Evolutionary conservation across 495 filamentous ascomycete genomes (phyloP), one percentile per base, ranked within the genome.

Genomic region (Xylaria nigripes): DNA sequence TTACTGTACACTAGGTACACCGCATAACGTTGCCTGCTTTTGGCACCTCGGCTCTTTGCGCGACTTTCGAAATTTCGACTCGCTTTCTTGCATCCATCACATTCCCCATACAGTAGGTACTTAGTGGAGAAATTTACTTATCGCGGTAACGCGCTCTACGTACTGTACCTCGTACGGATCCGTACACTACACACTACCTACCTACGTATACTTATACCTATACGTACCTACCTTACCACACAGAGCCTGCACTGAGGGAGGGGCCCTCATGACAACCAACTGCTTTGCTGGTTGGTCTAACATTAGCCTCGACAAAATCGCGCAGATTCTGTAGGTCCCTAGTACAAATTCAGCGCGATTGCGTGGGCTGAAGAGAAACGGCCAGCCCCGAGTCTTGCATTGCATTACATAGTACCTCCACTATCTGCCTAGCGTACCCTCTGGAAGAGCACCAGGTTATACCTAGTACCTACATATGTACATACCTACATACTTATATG

Each of bases 221-320:
- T n/a, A n/a, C n/a, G n/a, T n/a, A n/a, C n/a, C n/a, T n/a, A n/a
- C n/a, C n/a, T n/a, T n/a, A n/a, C n/a, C n/a, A n/a, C n/a, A n/a
- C n/a, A n/a, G n/a, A n/a, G n/a, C 46, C 63, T 59, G 61, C 61
- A 55, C 48, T 64, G 63, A 12, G 63, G 57, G n/a, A n/a, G n/a
- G n/a, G n/a, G n/a, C n/a, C 53, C 63, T 55, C 58, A 49, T 63
- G 53, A 63, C 58, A 57, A 21, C 58, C 61, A 50, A 56, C 56
- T 45, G 54, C 56, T 56, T 57, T 50, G 48, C 44, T 59, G 43
- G 55, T 58, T 61, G 53, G 53, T 21, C 38, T 18, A n/a, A n/a
- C 51, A 16, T 13, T 54, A 21, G 50, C 51, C 30, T 55, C 53
- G 61, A 62, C 64, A 67, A 67, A 67, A 67, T 67, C 64, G 64